A percentile compares a stretch with the other conserved stretches of the same genome.
These are phyloP conservation scores for Sugiyamaella castrensis DNA, from an alignment of 1,139 yeast genomes.

Conservation along the genomic window DNA sequence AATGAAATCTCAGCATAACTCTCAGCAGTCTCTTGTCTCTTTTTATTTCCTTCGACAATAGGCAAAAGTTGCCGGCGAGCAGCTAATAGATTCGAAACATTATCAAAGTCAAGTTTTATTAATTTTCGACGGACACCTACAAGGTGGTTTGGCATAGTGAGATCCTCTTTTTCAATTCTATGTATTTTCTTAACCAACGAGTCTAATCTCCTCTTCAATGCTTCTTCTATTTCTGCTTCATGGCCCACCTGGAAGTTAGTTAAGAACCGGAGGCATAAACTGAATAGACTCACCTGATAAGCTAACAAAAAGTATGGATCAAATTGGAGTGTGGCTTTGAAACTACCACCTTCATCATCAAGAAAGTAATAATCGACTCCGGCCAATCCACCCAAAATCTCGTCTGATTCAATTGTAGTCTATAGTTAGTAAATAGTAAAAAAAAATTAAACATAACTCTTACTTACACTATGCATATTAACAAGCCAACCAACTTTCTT, in stretches of 20 bases:
- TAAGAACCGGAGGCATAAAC: not conserved
- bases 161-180: slow-evolving; percentile 69
- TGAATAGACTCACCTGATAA: slow-evolving; percentile 44
- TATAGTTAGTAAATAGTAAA: slow-evolving; percentile 8
- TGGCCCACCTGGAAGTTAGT: slow-evolving; percentile 18
- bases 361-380: slow-evolving; percentile 94
- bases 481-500: slow-evolving; percentile 80
- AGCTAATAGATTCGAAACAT: slow-evolving; percentile 65
- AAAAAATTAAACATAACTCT: not conserved
- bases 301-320: slow-evolving; percentile 88
- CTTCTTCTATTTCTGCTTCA: slow-evolving; percentile 86
- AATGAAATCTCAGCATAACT: slow-evolving; percentile 59
- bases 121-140: slow-evolving; percentile 68
- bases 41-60: slow-evolving; percentile 63
- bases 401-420: slow-evolving; percentile 57
- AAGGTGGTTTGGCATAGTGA: slow-evolving; percentile 78
- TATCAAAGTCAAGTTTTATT: slow-evolving; percentile 69
- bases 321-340: slow-evolving; percentile 76
- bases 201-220: slow-evolving; percentile 66
- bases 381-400: slow-evolving; percentile 60
- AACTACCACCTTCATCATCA: slow-evolving; percentile 97
- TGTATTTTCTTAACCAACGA: slow-evolving; percentile 54
- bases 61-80: slow-evolving; percentile 73
- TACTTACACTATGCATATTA: slow-evolving; percentile 55
- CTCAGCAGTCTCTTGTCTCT: slow-evolving; percentile 63